phyloP scores from a whole-genome alignment of 2,329 filamentous ascomycete genomes.

The Dactylonectria macrodidyma region DNA sequence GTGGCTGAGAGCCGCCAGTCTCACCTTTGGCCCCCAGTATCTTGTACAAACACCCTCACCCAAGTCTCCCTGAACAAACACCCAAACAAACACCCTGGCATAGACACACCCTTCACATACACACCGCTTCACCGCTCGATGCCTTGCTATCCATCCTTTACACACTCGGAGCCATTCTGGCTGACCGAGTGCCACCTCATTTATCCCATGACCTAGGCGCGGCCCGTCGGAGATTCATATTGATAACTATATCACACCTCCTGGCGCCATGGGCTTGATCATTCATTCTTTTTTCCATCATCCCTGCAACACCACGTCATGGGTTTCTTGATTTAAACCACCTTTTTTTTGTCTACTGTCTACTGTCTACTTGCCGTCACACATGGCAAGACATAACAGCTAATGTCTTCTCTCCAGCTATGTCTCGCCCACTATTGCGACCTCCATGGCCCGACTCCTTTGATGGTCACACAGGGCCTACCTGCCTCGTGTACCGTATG shows the following conservation, averaged over 20 bases:
- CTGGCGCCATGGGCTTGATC: slow-evolving; percentile 15
- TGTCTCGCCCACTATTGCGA: slow-evolving; percentile 81
- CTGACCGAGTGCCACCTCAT: slow-evolving; percentile 50
- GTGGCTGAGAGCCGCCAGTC: slow-evolving; percentile 40
- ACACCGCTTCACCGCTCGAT: slow-evolving; percentile 47
- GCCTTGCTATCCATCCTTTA: slow-evolving; percentile 35
- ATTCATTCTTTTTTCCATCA: slow-evolving; percentile 31
- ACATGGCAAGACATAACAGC: slow-evolving; percentile 50
- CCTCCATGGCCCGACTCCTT: slow-evolving; percentile 76
- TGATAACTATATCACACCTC: slow-evolving; percentile 39
- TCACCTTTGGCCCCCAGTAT: slow-evolving; percentile 17
- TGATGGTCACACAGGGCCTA: slow-evolving; percentile 79
- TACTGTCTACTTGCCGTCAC: slow-evolving; percentile 28
- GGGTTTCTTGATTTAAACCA: slow-evolving; percentile 37
- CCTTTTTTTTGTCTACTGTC: slow-evolving; percentile 10
- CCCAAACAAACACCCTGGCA: slow-evolving; percentile 36
- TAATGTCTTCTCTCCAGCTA: slow-evolving; percentile 66
- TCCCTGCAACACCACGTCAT: slow-evolving; percentile 44
- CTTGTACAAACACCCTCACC: slow-evolving; percentile 34
- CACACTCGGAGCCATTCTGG: slow-evolving; percentile 41
- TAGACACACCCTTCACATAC: slow-evolving; percentile 28
- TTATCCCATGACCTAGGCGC: slow-evolving; percentile 45
- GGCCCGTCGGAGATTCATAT: slow-evolving; percentile 37
- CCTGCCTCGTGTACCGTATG: slow-evolving; percentile 73
- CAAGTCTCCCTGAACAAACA: slow-evolving; percentile 34